Percentiles rank a stretch among this genome's conserved stretches.
Conservation (phyloP, 768 basidiomycete species). For the Tricholoma terreum region DNA sequence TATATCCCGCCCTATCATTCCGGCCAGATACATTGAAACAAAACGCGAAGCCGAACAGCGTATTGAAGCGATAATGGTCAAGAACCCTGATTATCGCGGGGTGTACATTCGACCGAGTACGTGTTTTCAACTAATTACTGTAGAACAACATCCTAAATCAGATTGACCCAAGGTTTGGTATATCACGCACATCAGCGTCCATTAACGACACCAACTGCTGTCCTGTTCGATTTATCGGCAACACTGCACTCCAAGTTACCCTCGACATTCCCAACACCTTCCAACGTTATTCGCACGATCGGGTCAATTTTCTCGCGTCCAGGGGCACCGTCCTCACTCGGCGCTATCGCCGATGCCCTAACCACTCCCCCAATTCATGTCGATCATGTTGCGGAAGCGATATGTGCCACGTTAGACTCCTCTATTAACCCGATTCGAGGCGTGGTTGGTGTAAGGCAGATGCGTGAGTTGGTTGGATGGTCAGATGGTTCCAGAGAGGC, state of each 20-base stretch:
- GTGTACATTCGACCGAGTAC: constrained; percentile 89
- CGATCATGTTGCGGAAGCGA: constrained; percentile 88
- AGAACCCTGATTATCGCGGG: constrained; percentile 50
- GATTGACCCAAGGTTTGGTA: constrained; percentile 66
- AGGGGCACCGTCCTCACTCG: constrained; percentile 40
- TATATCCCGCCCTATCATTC: constrained; percentile 83
- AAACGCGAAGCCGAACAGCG: constrained; percentile 86
- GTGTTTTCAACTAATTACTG: constrained; percentile 21
- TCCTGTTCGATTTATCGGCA: constrained; percentile 78
- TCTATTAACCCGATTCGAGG: constrained; percentile 50
- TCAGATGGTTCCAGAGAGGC: constrained; percentile 4
- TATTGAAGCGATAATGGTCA: constrained; percentile 53
- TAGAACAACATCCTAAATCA: neutral
- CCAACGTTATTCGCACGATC: constrained; percentile 55
- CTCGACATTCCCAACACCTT: constrained; percentile 58
- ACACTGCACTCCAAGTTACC: constrained; percentile 63
- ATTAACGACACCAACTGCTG: constrained; percentile 81
- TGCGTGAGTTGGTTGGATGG: constrained; percentile 80
- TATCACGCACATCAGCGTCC: constrained; percentile 95
- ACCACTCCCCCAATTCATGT: constrained; percentile 92
- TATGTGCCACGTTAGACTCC: constrained; percentile 60
- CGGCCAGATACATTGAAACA: constrained; percentile 85
- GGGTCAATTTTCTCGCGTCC: constrained; percentile 33
- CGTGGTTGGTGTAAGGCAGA: constrained; percentile 64
- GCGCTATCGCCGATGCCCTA: constrained; percentile 74